Evolutionary conservation across 2,329 filamentous ascomycete genomes (phyloP), one percentile per base, ranked within the genome.

Genomic region (Paracamarosporium sp.): DNA sequence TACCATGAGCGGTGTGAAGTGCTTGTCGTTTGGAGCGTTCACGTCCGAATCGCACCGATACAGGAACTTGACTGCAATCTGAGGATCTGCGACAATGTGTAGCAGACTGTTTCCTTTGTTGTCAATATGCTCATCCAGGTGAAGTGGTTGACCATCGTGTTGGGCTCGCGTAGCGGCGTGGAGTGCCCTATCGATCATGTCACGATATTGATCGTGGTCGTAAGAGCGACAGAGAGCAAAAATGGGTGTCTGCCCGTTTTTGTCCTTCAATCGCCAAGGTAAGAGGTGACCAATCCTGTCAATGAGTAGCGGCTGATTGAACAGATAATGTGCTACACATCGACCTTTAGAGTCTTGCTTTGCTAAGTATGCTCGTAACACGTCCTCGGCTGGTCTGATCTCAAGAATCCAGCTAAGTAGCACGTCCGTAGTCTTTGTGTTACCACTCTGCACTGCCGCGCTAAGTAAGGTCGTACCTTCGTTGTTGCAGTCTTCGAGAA

Each of bases 161-260:
- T 99, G 95, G 3, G 88, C 85, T 54, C 81, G 77, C 52, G 88
- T 89, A 2, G 95, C 93, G 43, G 90, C 87, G 30, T 87, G 83
- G 35, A 99, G 81, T 4, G 91, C 95, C 58, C 88, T 86, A 64
- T 91, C 88, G 0, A 99, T 91, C 95, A 99, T 98, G 45, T 83
- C 81, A 52, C 87, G 86, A 76, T 99, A 99, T 65, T 93, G 85
- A 1, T 88, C 84, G 75, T 99, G 93, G 71, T 99, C 95, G 71
- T 99, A 99, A 0, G 93, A 98, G 66, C 95, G 88, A 75, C 93
- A 98, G 1, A 98, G 82, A 1, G 95, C 95, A 74, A 99, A 98
- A 8, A 99, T 80, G 1, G 95, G 96, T n/a, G 96, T 99, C 77
- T 98, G 95, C 0, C 95, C 95, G 71, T 98, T 97, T 74, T 93